Percentiles rank a stretch among this genome's conserved stretches.
These are phyloP conservation scores for Linum usitatissimum DNA, from an alignment of 345 rosid species.

Conservation along the genomic window DNA sequence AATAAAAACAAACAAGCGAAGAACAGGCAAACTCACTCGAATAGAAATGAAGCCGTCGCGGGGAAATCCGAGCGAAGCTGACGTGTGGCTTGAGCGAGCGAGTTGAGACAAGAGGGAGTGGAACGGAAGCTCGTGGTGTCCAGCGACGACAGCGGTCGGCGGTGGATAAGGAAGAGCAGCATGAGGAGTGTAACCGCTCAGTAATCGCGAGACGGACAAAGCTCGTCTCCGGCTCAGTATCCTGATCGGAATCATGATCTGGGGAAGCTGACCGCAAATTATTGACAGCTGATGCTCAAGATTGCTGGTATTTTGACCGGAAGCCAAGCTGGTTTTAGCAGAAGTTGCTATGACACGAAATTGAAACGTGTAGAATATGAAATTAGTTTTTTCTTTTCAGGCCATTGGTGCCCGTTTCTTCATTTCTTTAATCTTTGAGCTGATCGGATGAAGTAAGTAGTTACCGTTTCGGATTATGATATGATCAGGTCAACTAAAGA, in stretches of 20 bases:
- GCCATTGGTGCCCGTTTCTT: too few species aligned
- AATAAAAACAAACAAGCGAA: not conserved
- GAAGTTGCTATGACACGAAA: not conserved
- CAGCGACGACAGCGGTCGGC: not conserved
- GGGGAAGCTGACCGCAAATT: not conserved
- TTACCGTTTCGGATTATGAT: too few species aligned
- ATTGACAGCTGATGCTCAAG: not conserved
- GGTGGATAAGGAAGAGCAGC: not conserved
- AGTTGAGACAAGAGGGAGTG: not conserved
- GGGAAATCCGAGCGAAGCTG: conserved; percentile 7
- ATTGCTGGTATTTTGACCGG: not conserved
- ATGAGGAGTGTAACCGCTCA: conserved; percentile 11
- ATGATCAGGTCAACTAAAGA: too few species aligned
- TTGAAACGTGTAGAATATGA: not conserved
- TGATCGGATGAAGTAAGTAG: too few species aligned
- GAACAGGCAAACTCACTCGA: conserved; percentile 23
- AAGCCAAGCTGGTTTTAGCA: not conserved
- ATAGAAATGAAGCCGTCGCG: not conserved
- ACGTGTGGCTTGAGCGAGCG: conserved; percentile 2
- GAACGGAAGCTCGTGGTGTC: not conserved
- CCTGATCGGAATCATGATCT: conserved; percentile 25
- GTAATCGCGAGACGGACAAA: conserved; percentile 12
- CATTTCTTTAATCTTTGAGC: too few species aligned
- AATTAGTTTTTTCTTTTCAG: too few species aligned
- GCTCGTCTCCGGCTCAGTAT: conserved; percentile 18